Percentiles rank a stretch among this genome's conserved stretches.
Conservation (phyloP, 148 eudicot species). For the Camellia japonica region DNA sequence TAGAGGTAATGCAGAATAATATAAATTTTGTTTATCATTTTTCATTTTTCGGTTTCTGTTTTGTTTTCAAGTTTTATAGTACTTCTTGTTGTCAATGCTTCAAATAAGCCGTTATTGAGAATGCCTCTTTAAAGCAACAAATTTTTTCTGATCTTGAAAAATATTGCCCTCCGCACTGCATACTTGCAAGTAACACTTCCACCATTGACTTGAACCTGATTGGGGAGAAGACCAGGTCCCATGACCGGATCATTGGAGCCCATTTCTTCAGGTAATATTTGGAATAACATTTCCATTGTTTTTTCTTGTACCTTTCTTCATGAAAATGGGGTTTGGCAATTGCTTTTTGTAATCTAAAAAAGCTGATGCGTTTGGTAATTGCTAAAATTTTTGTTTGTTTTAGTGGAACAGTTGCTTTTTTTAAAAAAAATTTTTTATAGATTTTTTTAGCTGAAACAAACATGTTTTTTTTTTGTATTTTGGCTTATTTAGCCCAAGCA, state of each 20-base stretch:
- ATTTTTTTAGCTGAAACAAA: no score
- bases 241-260: slow-evolving; percentile 82
- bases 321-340: no score
- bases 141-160: slow-evolving; percentile 89
- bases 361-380: no score
- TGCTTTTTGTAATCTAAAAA: no score
- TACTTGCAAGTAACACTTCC: slow-evolving; percentile 96
- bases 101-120: slow-evolving; percentile 85
- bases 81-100: slow-evolving; percentile 14
- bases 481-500: background rate
- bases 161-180: slow-evolving; percentile 85
- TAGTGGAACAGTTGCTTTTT: no score
- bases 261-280: slow-evolving; percentile 83
- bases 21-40: background rate
- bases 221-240: slow-evolving; percentile 80
- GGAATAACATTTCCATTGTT: background rate
- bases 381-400: no score
- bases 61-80: slow-evolving; percentile 1
- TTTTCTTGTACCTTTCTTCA: background rate
- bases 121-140: slow-evolving; percentile 81
- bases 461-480: no score
- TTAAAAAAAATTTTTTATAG: no score
- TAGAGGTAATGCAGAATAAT: slow-evolving; percentile 55
- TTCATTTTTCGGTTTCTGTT: background rate
- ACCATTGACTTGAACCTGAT: slow-evolving; percentile 89